Evolutionary conservation across 2,329 filamentous ascomycete species (phyloP).

Genomic region (Cytospora piceicola): DNA sequence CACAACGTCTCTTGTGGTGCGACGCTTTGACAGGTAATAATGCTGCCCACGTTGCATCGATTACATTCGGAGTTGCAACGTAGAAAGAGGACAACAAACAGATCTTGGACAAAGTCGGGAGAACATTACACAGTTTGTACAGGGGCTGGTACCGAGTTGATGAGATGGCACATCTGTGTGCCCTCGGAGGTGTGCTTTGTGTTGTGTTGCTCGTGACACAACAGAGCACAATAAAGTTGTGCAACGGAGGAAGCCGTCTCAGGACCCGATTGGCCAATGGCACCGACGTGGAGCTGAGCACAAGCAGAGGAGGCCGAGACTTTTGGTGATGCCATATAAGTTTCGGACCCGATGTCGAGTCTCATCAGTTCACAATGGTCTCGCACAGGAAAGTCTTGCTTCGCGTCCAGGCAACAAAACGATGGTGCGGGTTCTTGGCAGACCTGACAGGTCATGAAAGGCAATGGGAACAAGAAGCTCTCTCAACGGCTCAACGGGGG

Average conservation of each 20-base stretch:
- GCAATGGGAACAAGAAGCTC: not conserved
- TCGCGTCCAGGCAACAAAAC: not conserved
- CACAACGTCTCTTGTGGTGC: not conserved
- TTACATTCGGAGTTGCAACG: not conserved
- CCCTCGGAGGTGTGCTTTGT: constrained; percentile 19
- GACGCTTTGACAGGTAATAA: constrained; percentile 12
- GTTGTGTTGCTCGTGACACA: constrained; percentile 18
- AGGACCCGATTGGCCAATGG: constrained; percentile 4
- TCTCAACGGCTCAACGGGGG: not conserved
- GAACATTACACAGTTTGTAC: not conserved
- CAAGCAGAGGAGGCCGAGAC: not conserved
- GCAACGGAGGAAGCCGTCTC: constrained; percentile 18
- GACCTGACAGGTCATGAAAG: not conserved
- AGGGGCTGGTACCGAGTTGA: constrained; percentile 17
- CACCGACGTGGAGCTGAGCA: not conserved
- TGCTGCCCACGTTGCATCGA: not conserved
- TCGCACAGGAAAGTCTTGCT: not conserved
- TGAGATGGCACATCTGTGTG: constrained; percentile 24
- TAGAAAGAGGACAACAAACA: not conserved
- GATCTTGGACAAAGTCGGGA: not conserved
- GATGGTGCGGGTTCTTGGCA: not conserved
- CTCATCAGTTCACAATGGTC: not conserved
- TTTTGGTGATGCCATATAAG: not conserved
- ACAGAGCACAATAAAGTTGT: constrained; percentile 24
- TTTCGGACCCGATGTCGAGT: not conserved